Evolutionary conservation across 768 basidiomycete species (phyloP).

Genomic region (Boletus sensibilis): DNA sequence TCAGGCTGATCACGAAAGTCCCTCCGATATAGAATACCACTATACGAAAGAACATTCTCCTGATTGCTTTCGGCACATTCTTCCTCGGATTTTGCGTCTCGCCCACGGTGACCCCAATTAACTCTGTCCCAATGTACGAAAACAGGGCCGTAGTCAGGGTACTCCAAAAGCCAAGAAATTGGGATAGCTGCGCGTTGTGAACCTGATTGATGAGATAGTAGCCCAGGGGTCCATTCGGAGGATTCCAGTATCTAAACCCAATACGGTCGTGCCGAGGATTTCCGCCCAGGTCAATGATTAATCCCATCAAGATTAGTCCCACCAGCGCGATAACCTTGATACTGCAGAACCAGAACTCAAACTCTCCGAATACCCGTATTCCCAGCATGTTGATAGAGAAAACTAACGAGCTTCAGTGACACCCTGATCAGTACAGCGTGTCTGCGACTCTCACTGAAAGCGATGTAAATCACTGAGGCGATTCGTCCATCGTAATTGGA

Average conservation of each 20-base stretch:
- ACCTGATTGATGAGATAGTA: constrained; percentile 29
- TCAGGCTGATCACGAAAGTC: constrained; percentile 40
- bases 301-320: constrained; percentile 43
- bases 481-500: constrained; percentile 2
- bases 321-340: constrained; percentile 47
- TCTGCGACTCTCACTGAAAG: constrained; percentile 43
- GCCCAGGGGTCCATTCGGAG: constrained; percentile 20
- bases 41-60: constrained; percentile 40
- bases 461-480: constrained; percentile 54
- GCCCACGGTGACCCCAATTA: constrained; percentile 35
- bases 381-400: constrained; percentile 58
- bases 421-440: background rate
- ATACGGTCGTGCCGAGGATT: constrained; percentile 44
- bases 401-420: constrained; percentile 33
- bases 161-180: constrained; percentile 34
- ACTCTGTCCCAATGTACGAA: constrained; percentile 44
- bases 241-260: constrained; percentile 48
- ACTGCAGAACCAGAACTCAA: constrained; percentile 54
- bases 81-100: constrained; percentile 45
- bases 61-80: constrained; percentile 41
- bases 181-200: constrained; percentile 35
- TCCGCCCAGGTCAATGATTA: constrained; percentile 53
- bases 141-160: constrained; percentile 29
- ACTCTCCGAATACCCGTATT: constrained; percentile 57
- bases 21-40: constrained; percentile 32